Base-by-base conservation (phyloP, 2,329 filamentous ascomycete species). In the Harringtonia aguacate region DNA sequence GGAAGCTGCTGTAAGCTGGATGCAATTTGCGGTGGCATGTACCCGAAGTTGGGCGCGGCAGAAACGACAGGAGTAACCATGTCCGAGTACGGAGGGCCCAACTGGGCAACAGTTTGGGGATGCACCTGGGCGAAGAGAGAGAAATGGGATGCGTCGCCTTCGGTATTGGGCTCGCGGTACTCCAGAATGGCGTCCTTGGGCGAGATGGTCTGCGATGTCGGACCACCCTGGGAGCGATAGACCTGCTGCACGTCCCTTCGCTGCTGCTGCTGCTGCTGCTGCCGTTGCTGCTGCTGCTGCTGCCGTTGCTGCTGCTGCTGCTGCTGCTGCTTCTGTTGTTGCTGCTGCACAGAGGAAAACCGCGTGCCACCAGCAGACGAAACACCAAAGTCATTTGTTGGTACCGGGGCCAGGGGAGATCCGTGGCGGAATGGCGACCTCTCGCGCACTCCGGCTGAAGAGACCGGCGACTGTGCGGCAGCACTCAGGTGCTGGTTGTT, bases 141-240 rank as follows among this genome's bases (percentile, higher is more conserved):
- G 54, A 84, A 78, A 47, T 78, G 78, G 5, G 75, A 15, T 3
- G 28, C 65, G 39, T 83, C 42, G 13, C 20, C 39, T 4, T 48
- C 81, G 17, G 82, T 7, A 7, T 29, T 17, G 2, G 36, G 12
- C 33, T 92, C 86, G 48, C 82, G 77, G 58, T 89, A 95, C 48
- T 95, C 89, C 40, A 95, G 66, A 47, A 94, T 65, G 2, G 89
- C 86, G 56, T 97, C 90, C 64, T 94, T 94, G 21, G 90, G 92
- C 2, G 90, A 97, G 38, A 98, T 95, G 0, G 90, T 95, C 62
- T 86, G 86, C n/a, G 82, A 72, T 0, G 72, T 73, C 7, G 70
- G 61, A 1, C 69, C 65, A 37, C 72, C 61, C 24, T 64, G 52
- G 52, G 68, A 62, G 35, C 64, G 66, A 17, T 67, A 50, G 10